Percentiles rank a stretch among this genome's conserved stretches.
phyloP scores from a whole-genome alignment of 208 protist genomes.

The Crithidia thermophila region DNA sequence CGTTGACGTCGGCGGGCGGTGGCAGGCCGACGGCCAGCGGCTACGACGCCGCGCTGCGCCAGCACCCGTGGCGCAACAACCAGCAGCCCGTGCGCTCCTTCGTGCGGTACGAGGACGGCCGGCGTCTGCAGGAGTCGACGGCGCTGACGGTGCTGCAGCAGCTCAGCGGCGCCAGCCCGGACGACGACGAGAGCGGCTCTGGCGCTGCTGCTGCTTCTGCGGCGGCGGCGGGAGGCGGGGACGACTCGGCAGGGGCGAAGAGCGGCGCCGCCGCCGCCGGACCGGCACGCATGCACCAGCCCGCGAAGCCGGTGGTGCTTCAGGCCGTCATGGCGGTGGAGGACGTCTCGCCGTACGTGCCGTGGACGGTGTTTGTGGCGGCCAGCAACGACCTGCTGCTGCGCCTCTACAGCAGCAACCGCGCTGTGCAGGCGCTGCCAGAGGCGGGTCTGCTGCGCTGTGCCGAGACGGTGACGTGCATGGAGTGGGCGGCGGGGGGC shows the following conservation, averaged over 20 bases:
- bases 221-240: constrained; percentile 5
- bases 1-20: too few species aligned
- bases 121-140: constrained; percentile 38
- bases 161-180: constrained; percentile 1
- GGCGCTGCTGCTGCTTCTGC: not conserved
- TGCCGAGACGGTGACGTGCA: constrained; percentile 55
- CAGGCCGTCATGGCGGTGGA: constrained; percentile 41
- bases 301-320: constrained; percentile 21
- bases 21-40: too few species aligned
- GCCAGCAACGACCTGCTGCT: constrained; percentile 68
- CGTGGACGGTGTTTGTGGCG: constrained; percentile 48
- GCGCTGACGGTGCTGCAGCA: constrained; percentile 29
- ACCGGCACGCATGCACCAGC: constrained; percentile 22
- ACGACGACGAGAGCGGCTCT: constrained; percentile 8
- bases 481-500: constrained; percentile 65
- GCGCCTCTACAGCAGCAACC: constrained; percentile 62
- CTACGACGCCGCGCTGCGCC: constrained; percentile 46
- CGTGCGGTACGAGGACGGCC: constrained; percentile 66
- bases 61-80: constrained; percentile 45
- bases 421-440: constrained; percentile 60
- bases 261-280: not conserved
- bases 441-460: constrained; percentile 55
- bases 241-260: not conserved
- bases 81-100: constrained; percentile 34
- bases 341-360: constrained; percentile 43